Conservation (phyloP, 768 basidiomycete genomes). For the Psilocybe tampanensis region DNA sequence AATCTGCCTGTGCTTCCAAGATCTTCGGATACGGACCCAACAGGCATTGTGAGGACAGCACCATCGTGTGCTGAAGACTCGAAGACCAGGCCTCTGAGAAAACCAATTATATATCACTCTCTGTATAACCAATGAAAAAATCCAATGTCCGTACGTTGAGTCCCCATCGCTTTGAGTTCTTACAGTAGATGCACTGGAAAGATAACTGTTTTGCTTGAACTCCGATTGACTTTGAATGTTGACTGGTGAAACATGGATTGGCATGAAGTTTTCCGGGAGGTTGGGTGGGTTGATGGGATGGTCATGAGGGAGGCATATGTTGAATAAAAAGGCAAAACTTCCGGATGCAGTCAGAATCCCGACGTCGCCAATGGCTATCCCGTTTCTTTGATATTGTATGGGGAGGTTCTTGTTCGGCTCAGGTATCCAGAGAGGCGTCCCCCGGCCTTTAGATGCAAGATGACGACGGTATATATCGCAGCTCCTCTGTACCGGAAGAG, state of each 20-base stretch:
- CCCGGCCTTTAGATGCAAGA: slow-evolving; percentile 16
- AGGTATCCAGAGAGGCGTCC: slow-evolving; percentile 20
- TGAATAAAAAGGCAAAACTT: slow-evolving; percentile 22
- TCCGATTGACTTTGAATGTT: slow-evolving; percentile 7
- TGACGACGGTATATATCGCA: slow-evolving; percentile 20
- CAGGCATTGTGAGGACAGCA: slow-evolving; percentile 23
- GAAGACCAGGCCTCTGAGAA: slow-evolving; percentile 11
- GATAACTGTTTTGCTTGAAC: slow-evolving; percentile 11
- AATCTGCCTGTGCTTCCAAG: slow-evolving; percentile 7
- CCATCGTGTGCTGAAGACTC: slow-evolving; percentile 16
- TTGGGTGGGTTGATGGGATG: slow-evolving; percentile 14
- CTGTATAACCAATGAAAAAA: neutral
- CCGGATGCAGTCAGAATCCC: slow-evolving; percentile 18
- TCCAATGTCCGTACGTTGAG: slow-evolving; percentile 5
- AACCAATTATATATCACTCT: neutral
- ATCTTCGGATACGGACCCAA: slow-evolving; percentile 17
- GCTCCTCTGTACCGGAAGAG: neutral
- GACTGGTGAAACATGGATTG: slow-evolving; percentile 2
- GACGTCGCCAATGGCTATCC: slow-evolving; percentile 21
- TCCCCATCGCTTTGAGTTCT: neutral
- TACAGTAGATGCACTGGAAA: slow-evolving; percentile 12
- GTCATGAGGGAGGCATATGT: slow-evolving; percentile 14
- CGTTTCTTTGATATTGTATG: slow-evolving; percentile 11
- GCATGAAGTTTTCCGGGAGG: slow-evolving; percentile 14
- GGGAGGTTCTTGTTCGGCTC: slow-evolving; percentile 16